Percentiles rank a stretch among this genome's conserved stretches.
These are phyloP conservation scores for Fusarium sp. DNA, from an alignment of 2,329 filamentous ascomycete species.

Conservation along the genomic window DNA sequence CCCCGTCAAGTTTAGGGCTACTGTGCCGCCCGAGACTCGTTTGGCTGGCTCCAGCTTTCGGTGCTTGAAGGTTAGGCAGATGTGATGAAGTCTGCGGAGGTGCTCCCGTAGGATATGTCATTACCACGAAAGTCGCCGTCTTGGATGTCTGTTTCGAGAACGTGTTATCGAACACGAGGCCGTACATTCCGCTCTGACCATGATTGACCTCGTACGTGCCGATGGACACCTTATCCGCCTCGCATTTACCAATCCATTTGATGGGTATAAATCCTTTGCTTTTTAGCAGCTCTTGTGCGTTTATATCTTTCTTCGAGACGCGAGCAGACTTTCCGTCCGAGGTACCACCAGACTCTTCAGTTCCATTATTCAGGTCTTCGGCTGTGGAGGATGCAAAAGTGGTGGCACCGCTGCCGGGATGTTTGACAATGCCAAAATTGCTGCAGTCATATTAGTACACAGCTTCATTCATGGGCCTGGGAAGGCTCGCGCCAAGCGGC, in stretches of 20 bases:
- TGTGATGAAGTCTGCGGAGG: constrained; percentile 79
- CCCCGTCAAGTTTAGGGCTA: constrained; percentile 56
- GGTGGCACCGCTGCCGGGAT: constrained; percentile 77
- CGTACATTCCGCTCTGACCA: constrained; percentile 90
- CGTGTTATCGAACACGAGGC: constrained; percentile 97
- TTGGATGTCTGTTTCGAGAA: constrained; percentile 97
- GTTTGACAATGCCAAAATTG: constrained; percentile 98
- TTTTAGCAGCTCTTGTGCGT: constrained; percentile 70
- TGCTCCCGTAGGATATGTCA: constrained; percentile 88
- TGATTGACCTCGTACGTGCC: constrained; percentile 83
- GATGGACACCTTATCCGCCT: constrained; percentile 93
- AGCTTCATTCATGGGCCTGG: neutral
- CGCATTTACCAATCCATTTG: constrained; percentile 93
- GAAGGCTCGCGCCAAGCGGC: neutral
- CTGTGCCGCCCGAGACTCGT: constrained; percentile 61
- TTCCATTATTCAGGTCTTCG: constrained; percentile 56
- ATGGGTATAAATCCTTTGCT: constrained; percentile 75
- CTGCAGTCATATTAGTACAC: constrained; percentile 50
- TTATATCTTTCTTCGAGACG: constrained; percentile 66
- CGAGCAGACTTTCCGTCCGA: constrained; percentile 58
- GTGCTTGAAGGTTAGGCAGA: constrained; percentile 65
- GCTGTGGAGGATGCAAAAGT: constrained; percentile 54
- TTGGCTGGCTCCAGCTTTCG: constrained; percentile 53
- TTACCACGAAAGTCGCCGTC: constrained; percentile 90
- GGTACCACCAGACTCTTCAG: constrained; percentile 56